A percentile compares a stretch with the other conserved stretches of the same genome.
These are phyloP conservation scores for Xenoacremonium recifei DNA, from an alignment of 2,329 filamentous ascomycete species.

Conservation along the genomic window DNA sequence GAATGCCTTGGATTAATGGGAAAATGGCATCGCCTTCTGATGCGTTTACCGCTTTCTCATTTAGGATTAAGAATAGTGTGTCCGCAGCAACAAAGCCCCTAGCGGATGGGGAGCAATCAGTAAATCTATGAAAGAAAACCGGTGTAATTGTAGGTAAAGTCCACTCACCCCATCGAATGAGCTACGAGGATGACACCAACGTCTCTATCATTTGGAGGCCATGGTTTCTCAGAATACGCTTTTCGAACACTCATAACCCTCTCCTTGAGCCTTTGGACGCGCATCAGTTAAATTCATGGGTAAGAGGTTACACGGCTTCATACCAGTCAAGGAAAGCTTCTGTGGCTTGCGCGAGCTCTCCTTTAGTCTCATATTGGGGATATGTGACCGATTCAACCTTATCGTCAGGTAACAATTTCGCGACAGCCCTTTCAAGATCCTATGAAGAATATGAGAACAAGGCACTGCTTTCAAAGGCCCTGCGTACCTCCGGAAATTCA, in stretches of 20 bases:
- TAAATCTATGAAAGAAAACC: background rate
- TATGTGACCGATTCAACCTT: conserved; percentile 63
- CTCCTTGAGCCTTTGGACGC: conserved; percentile 64
- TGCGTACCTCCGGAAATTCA: conserved; percentile 55
- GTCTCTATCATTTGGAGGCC: conserved; percentile 76
- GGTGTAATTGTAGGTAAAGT: background rate
- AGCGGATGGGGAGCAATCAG: background rate
- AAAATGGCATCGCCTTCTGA: conserved; percentile 57
- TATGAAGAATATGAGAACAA: conserved; percentile 12
- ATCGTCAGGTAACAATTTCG: conserved; percentile 58
- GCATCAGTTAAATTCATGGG: background rate
- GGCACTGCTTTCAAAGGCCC: background rate
- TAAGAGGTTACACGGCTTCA: background rate
- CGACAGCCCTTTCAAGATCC: conserved; percentile 59
- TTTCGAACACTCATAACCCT: conserved; percentile 77
- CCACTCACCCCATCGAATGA: conserved; percentile 70
- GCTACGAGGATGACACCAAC: conserved; percentile 78
- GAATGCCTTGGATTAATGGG: conserved; percentile 75
- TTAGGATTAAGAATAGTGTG: conserved; percentile 68
- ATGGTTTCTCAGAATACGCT: conserved; percentile 66
- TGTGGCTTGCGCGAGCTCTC: conserved; percentile 56
- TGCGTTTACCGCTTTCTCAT: conserved; percentile 53
- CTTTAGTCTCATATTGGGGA: conserved; percentile 71
- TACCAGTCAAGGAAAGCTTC: conserved; percentile 48
- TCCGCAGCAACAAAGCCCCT: conserved; percentile 82